Evolutionary conservation across 371 early-diverging fungal species (phyloP), one percentile per base, ranked within the genome.

Genomic region (Mortierella sp.): DNA sequence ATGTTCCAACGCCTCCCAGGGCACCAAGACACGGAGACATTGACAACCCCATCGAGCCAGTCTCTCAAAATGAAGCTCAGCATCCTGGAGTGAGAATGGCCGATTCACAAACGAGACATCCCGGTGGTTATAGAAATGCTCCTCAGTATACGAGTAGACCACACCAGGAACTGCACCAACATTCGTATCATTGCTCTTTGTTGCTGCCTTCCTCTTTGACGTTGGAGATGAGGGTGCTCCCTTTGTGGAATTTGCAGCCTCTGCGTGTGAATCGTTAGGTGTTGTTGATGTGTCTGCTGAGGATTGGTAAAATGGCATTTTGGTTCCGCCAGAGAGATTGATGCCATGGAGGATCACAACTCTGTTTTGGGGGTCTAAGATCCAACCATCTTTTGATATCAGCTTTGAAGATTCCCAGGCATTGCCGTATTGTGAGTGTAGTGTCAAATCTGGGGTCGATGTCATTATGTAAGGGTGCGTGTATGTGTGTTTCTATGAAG

Each of bases 1-100:
- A 73, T 92, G 92, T 66, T 93, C 95, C n/a, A 96, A 74, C 12
- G 94, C 89, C 68, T 96, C 96, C 96, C 96, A 96, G 11, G 96
- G 87, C 0, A 95, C 91, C 40, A 91, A 55, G 5, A 95, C 62
- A 4, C 96, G 83, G 4, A 95, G 74, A 64, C 94, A 86, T 8
- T 91, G 94, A 10, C 95, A 85, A 0, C 96, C 96, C 96, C 96
- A 96, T 1, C 87, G 78, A 5, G 88, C 83, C 47, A 96, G 77
- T 39, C 96, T 75, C 55, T 83, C 86, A 73, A 95, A 92, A 70
- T 96, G 95, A 52, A 87, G 86, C 45, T 91, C 89, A 0, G 94
- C 95, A 52, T 96, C 94, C 3, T 85, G 81, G 4, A 95, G 83
- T 0, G 93, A 89, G 70, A 96, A 95, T 1, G 96, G 96, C 12